Conservation (phyloP, 306 rosid genomes). For the Mucuna pruriens region DNA sequence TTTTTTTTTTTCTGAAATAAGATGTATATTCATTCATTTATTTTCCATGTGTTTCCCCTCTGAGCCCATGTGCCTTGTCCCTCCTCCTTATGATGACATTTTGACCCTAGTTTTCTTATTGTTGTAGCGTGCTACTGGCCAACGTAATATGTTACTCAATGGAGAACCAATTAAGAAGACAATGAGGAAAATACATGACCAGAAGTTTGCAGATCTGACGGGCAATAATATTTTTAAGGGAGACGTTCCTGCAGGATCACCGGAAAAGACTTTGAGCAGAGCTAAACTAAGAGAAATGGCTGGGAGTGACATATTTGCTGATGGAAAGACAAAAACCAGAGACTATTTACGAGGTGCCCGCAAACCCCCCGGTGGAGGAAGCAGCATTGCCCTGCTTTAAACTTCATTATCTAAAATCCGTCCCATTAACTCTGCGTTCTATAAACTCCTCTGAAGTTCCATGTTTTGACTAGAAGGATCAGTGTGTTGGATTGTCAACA, state of each 20-base stretch:
- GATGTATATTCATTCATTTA: not conserved
- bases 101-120: constrained; percentile 9
- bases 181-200: constrained; percentile 67
- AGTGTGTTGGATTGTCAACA: constrained; percentile 37
- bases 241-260: constrained; percentile 64
- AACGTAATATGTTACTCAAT: constrained; percentile 60
- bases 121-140: constrained; percentile 78
- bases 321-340: constrained; percentile 73
- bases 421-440: constrained; percentile 8
- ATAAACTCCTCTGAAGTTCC: constrained; percentile 34
- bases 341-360: constrained; percentile 74
- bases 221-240: constrained; percentile 81
- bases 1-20: not conserved
- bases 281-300: constrained; percentile 90
- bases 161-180: constrained; percentile 65
- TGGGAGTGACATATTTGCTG: constrained; percentile 86
- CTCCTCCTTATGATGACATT: not conserved
- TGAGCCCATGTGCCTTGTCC: not conserved
- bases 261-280: constrained; percentile 65
- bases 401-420: not conserved
- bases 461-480: constrained; percentile 35
- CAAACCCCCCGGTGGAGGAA: constrained; percentile 83
- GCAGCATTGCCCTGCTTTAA: constrained; percentile 81
- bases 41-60: not conserved
- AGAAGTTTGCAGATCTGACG: constrained; percentile 82